Evolutionary conservation across 2,329 filamentous ascomycete genomes (phyloP).

Genomic region (Colletotrichum gigasporum): DNA sequence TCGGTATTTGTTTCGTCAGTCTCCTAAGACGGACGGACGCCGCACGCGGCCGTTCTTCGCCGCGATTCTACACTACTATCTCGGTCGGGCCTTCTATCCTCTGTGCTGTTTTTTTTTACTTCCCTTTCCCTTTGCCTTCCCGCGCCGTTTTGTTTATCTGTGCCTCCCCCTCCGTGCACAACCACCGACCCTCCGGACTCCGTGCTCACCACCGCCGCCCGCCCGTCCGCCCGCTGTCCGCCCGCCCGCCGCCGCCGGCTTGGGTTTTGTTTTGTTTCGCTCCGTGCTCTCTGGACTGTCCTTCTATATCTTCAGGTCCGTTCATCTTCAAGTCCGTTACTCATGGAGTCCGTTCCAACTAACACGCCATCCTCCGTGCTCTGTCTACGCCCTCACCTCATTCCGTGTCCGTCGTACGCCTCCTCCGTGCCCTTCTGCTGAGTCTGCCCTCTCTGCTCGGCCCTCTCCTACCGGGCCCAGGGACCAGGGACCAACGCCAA

Average conservation of each 20-base stretch:
- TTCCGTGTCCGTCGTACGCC: background rate
- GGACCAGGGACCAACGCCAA: background rate
- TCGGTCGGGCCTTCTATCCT: background rate
- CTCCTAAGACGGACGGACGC: too few relatives aligned
- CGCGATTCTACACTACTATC: too few relatives aligned
- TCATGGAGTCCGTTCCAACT: background rate
- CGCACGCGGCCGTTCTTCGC: too few relatives aligned
- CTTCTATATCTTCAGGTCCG: too few relatives aligned
- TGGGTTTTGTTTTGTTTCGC: too few relatives aligned
- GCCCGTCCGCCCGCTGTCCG: too few relatives aligned
- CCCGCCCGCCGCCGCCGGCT: too few relatives aligned
- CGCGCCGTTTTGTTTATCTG: background rate
- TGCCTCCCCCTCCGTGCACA: too few relatives aligned
- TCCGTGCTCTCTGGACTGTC: background rate
- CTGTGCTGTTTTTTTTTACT: too few relatives aligned
- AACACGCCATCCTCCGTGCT: background rate
- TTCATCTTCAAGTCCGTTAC: background rate
- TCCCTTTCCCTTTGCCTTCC: too few relatives aligned
- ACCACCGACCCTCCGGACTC: background rate
- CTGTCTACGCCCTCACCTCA: background rate
- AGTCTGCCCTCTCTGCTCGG: conserved; percentile 3
- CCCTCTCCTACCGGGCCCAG: background rate
- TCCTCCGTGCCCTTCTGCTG: background rate
- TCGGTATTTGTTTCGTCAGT: too few relatives aligned
- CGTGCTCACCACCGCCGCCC: background rate